A percentile compares a stretch with the other conserved stretches of the same genome.
Conservation (phyloP, 139 green algal species). For the Closterium sp. region DNA sequence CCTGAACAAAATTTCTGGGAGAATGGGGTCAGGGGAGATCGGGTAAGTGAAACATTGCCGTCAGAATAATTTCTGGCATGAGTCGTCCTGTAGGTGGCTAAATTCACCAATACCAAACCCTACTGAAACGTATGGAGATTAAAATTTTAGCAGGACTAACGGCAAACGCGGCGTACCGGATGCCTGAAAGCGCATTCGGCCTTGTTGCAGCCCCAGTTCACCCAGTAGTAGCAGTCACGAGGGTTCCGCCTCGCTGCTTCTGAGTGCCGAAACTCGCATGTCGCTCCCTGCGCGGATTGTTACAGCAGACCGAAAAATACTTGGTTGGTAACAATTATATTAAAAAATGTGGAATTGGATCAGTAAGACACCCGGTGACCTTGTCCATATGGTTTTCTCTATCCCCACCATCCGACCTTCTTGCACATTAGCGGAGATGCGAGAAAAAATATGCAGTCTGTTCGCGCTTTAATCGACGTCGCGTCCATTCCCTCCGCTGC, state of each 20-base stretch:
- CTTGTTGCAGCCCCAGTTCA: neutral
- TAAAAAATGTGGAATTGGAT: neutral
- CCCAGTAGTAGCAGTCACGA: neutral
- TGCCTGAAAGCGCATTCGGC: constrained; percentile 2
- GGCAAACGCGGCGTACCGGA: neutral
- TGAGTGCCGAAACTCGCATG: neutral
- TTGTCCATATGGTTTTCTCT: no score
- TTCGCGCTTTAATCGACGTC: neutral
- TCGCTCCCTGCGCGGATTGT: neutral
- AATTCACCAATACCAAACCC: neutral
- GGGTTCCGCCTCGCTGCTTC: neutral
- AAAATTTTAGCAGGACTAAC: neutral
- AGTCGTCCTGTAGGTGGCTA: no score
- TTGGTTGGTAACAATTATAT: neutral
- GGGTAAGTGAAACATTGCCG: no score
- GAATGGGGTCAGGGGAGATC: no score
- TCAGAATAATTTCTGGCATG: no score
- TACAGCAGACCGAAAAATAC: neutral
- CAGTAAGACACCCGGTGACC: neutral
- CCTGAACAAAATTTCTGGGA: no score
- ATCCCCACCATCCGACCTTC: no score
- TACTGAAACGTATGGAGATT: neutral
- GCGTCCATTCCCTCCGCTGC: neutral
- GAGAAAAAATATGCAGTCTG: neutral
- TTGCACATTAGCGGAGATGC: neutral